Base-by-base conservation (phyloP, 805 yeast species). In the Candida boleticola region DNA sequence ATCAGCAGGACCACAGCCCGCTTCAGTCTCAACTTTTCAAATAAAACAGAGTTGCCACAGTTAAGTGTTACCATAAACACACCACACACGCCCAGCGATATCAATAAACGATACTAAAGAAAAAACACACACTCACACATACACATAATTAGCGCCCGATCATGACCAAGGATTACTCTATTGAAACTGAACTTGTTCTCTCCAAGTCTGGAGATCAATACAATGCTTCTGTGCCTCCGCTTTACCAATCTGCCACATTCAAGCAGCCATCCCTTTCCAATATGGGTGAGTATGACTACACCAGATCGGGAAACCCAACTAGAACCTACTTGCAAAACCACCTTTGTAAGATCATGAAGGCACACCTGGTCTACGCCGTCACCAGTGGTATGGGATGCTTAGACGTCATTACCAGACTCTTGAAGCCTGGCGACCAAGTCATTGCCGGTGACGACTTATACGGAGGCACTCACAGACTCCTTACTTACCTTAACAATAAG, bases 281-380 rank as follows among this genome's bases (percentile, higher is more conserved):
- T 53, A 78, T 85, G 83, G 92, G 95, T 2, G 77, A 74, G 46
- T 71, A 71, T 48, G 84, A 82, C 52, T 88, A 82, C 58, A 88
- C 97, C 0, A 74, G 98, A 52, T 84, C 95, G 11, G 97, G 98
- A 3, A 90, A 90, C 65, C 98, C 98, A 19, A 88, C 97, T 1
- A 75, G 98, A 61, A 79, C 92, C 0, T 77, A 79, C 31, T 65
- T 89, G 45, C 96, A 90, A 61, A 71, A 77, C 36, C 95, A 90
- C 53, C 58, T 90, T 54, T 83, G 87, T 29, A 79, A 80, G 48
- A 75, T 90, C 51, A 88, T 89, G 83, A 77, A 77, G 53, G 90
- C 95, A n/a, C 64, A 76, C 22, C 76, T 83, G 38, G 81, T 88
- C 1, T 83, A 77, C 54, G 96, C 95, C 3, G 95, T 89, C 9